Evolutionary conservation across 2,329 filamentous ascomycete genomes (phyloP), one percentile per base, ranked within the genome.

Genomic region (Penicillium sp.): DNA sequence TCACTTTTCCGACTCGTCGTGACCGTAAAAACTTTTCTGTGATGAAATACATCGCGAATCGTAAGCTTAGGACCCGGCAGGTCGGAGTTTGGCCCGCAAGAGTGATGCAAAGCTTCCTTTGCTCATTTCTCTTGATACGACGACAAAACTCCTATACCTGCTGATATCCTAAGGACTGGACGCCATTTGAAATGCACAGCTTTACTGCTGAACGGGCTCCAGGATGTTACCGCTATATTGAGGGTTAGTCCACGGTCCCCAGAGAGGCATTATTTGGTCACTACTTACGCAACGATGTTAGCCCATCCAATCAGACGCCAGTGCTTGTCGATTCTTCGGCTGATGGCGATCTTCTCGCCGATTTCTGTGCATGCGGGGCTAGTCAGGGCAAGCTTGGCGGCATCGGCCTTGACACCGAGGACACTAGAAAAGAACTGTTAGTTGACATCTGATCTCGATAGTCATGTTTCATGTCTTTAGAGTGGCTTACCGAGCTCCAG

Each of bases 321-420:
- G 80, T 97, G 93, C 87, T 98, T 98, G 80, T 99, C 95, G 71
- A 98, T 97, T 87, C 95, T 90, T 80, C 95, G 85, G 75, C 88
- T 92, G 72, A 99, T 83, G 43, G 95, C 95, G 71, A 99, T 93
- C 89, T 99, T 98, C 84, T 99, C 93, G 65, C 93, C 93, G 72
- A 97, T 89, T 75, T 96, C 93, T 50, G 95, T 99, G 82, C 95
- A 99, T 57, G 95, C 95, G 45, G 93, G 93, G 74, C 87, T 93
- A 60, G 93, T 98, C 68, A 99, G 82, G 58, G 91, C 89, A 65
- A 99, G 84, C 82, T 97, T 97, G 56, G 95, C 95, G 56, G 93
- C 93, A 84, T 99, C 95, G 72, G 93, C 93, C 85, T 95, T 97
- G 74, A 98, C 96, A 70, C 91, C 93, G 57, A 95, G 86, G 53